Base-by-base conservation (phyloP, 306 rosid genomes). In the Gynostemma pentaphyllum region DNA sequence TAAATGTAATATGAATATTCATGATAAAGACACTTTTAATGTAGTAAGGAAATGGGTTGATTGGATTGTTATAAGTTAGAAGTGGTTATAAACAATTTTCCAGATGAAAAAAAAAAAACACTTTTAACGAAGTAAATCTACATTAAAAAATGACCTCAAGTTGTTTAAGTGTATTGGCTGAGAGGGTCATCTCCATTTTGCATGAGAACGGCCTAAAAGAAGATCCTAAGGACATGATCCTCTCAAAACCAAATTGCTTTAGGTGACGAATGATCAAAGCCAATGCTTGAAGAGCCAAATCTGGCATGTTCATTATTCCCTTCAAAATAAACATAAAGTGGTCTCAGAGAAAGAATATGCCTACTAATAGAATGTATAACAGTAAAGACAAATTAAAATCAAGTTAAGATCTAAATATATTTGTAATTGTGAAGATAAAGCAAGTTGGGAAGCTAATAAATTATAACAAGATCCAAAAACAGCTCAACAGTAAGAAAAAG, bases 101-200 rank as follows among this genome's bases (percentile, higher is more conserved):
- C n/a, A n/a, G n/a, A n/a, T n/a, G n/a, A n/a, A n/a, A n/a, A 44
- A 57, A 70, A 63, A 68, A 66, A 67, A 8, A 28, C 50, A 21
- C 28, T 28, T 44, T 62, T 23, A 19, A 45, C 18, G 26, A 26
- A 19, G 29, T 19, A 22, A 23, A 26, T 18, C 30, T 45, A 45
- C 13, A 64, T 10, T n/a, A 46, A 10, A 41, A 40, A 71, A 59
- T 74, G 75, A 92, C 98, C 98, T 92, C 96, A 66, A 92, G 75
- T 57, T 92, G 98, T 73, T 79, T 89, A 75, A 92, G 95, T 54
- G 98, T 69, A 78, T 92, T 92, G 66, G 87, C 89, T 4, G 98
- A 86, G 62, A 92, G 92, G 72, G 76, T 71, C 95, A 92, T 85
- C 78, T 92, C 96, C 44, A 64, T 68, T 55, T 84, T 79, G 86